phyloP scores from a whole-genome alignment of 306 rosid species.

The Glycine soja region DNA sequence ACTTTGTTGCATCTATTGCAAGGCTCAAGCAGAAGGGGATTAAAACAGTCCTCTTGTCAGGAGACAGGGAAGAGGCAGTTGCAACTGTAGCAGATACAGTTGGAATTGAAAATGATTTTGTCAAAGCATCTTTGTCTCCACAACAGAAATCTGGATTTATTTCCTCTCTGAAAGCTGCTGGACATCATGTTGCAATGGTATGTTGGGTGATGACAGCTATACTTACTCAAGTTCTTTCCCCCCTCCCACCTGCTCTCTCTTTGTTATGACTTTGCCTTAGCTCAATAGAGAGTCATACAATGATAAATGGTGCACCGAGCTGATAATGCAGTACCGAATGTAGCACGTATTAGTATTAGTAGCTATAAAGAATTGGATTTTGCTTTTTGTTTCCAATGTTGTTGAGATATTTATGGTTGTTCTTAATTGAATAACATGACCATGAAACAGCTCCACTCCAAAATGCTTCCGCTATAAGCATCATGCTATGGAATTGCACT shows the following conservation, averaged over 20 bases:
- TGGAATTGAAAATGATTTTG: constrained; percentile 73
- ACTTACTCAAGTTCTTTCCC: constrained; percentile 16
- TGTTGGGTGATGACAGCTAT: constrained; percentile 50
- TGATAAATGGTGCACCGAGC: constrained; percentile 33
- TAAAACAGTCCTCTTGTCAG: constrained; percentile 83
- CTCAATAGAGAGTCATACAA: constrained; percentile 29
- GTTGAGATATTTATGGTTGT: constrained; percentile 27
- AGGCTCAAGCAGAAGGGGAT: constrained; percentile 96
- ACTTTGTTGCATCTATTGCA: constrained; percentile 51
- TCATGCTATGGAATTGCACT: constrained; percentile 30
- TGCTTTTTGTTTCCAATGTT: constrained; percentile 25
- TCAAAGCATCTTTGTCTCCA: constrained; percentile 84
- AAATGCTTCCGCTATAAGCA: constrained; percentile 26
- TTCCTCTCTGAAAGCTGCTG: constrained; percentile 81
- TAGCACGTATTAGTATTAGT: constrained; percentile 1
- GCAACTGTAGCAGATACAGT: constrained; percentile 85
- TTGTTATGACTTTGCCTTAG: background rate
- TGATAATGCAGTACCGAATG: constrained; percentile 14
- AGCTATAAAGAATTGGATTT: constrained; percentile 19
- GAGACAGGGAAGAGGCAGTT: constrained; percentile 99
- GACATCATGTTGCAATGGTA: constrained; percentile 97
- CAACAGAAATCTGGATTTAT: constrained; percentile 78
- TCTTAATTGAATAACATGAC: constrained; percentile 28
- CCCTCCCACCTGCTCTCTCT: background rate
- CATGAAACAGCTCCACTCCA: constrained; percentile 13